A percentile compares a stretch with the other conserved stretches of the same genome.
phyloP scores from a whole-genome alignment of 2,329 filamentous ascomycete genomes.

The Arthrobotrys pseudoclavata region DNA sequence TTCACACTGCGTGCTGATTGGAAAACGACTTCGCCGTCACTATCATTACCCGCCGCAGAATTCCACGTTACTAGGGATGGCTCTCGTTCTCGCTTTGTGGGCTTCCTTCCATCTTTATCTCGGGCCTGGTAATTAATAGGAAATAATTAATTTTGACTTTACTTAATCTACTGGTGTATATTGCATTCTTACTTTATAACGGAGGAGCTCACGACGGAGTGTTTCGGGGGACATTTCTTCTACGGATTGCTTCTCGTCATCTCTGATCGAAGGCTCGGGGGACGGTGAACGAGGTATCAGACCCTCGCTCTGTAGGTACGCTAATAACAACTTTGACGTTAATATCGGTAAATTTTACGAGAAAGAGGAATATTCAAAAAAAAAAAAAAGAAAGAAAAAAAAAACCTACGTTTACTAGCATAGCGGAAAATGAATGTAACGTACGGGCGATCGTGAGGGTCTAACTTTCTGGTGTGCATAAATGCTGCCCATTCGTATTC shows the following conservation, averaged over 20 bases:
- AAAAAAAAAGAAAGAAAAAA: too few relatives aligned
- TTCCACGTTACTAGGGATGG: background rate
- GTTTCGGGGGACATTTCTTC: slow-evolving; percentile 35
- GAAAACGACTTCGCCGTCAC: slow-evolving; percentile 24
- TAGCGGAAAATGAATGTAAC: slow-evolving; percentile 47
- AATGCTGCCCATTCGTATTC: background rate
- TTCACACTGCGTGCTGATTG: slow-evolving; percentile 27
- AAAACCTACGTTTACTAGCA: slow-evolving; percentile 35
- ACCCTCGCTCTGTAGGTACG: slow-evolving; percentile 42
- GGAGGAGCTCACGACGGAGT: slow-evolving; percentile 29
- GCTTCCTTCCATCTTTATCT: background rate
- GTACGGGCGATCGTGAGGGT: slow-evolving; percentile 22
- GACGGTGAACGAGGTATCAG: slow-evolving; percentile 43
- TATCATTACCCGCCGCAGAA: background rate
- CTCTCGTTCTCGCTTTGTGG: slow-evolving; percentile 13
- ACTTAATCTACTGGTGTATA: background rate
- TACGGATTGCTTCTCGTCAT: background rate
- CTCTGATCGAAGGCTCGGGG: background rate
- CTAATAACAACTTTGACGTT: background rate
- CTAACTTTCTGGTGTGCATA: background rate
- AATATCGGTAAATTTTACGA: background rate
- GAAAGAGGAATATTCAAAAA: background rate
- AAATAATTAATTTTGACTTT: background rate
- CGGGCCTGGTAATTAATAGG: slow-evolving; percentile 2
- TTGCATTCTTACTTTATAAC: slow-evolving; percentile 30